Base-by-base conservation (phyloP, 2,329 filamentous ascomycete species). In the Phyllosticta ampelicida region DNA sequence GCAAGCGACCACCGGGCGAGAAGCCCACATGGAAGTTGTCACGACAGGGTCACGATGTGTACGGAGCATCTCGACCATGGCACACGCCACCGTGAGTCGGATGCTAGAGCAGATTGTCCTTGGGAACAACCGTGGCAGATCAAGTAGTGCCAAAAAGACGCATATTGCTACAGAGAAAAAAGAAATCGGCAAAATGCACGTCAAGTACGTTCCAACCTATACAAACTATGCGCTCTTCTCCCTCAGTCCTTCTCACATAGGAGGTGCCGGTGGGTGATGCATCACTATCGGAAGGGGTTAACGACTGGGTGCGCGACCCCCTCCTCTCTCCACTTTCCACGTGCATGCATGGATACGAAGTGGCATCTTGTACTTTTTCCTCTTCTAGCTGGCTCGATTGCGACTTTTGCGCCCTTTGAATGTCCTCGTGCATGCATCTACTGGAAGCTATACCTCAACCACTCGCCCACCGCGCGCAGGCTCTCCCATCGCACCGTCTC, bases 401-500 rank as follows among this genome's bases (percentile, higher is more conserved):
- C 51, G 4, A 11, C 51, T 9, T 30, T n/a, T 54, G 16, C 10
- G 16, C 54, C 10, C 9, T 8, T 36, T 8, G 36, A 16, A n/a
- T 36, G 5, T 8, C 36, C 36, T n/a, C 36, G n/a, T 1, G 16
- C 13, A n/a, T 18, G 13, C 13, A 8, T 44, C 19, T 44, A 58
- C 62, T 73, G 70, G 56, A 73, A 72, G 61, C 68, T 86, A 75
- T 89, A 89, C 65, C 85, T 80, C 70, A 89, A 72, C 85, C 86
- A 89, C 70, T 87, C 86, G 19, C 86, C 86, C 48, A 96, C 83
- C 16, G 91, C 90, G 66, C 87, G 84, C 75, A 96, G 75, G 73
- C 89, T 94, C 78, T 96, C 91, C 90, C 90, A 96, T 68, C 91
- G 80, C 52, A 96, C 89, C 60, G 84, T 86, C 76, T 96, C 90